phyloP scores from a whole-genome alignment of 345 rosid species.

The Murraya koenigii region DNA sequence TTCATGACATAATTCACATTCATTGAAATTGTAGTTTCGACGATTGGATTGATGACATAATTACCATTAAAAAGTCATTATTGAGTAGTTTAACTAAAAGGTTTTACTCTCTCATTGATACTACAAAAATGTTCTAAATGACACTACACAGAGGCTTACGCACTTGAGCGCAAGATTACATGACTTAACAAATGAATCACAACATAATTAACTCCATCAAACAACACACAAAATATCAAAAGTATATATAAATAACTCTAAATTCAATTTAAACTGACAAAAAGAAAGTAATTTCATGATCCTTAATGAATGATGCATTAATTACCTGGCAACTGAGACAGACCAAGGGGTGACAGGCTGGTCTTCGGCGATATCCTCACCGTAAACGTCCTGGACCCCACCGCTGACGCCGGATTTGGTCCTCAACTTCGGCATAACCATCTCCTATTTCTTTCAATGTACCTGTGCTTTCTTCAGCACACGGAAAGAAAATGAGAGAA shows the following conservation, averaged over 20 bases:
- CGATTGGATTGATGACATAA: not conserved
- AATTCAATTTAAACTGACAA: not conserved
- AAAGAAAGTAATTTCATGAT: not conserved
- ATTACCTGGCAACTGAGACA: conserved; percentile 74
- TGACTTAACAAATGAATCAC: not conserved
- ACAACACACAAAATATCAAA: not conserved
- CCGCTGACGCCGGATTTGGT: conserved; percentile 45
- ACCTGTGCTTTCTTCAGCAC: not conserved
- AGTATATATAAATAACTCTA: not conserved
- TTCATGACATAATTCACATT: too few relatives aligned
- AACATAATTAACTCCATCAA: not conserved
- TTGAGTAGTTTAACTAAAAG: not conserved
- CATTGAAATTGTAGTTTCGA: not conserved
- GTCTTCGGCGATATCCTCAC: conserved; percentile 72
- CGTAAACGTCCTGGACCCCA: conserved; percentile 61
- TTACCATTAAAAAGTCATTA: not conserved
- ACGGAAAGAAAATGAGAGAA: too few relatives aligned
- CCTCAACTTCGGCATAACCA: conserved; percentile 38
- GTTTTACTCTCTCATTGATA: not conserved
- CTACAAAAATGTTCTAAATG: not conserved
- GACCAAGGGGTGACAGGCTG: conserved; percentile 79
- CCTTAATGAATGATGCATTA: not conserved
- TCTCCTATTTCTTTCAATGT: conserved; percentile 34
- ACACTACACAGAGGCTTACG: not conserved
- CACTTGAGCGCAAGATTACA: too few relatives aligned